Base-by-base conservation (phyloP, 73 alveolate species). In the Paramecium sexaurelia region DNA sequence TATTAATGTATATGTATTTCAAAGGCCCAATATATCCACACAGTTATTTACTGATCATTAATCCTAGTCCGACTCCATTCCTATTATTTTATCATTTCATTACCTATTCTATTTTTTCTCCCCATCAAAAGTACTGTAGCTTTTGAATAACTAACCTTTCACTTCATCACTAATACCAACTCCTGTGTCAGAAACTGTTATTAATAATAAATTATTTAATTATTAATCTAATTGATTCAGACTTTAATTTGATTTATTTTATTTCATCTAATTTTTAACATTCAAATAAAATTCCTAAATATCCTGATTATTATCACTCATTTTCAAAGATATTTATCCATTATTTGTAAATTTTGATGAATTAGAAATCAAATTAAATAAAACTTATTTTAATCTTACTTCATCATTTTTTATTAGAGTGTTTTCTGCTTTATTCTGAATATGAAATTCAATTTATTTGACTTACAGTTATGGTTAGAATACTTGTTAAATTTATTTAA, bases 11-110 rank as follows among this genome's bases (percentile, higher is more conserved):
- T 17, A 78, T 78, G 19, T 78, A 78, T 45, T 78, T n/a, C 19
- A 78, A 26, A 39, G 90, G 90, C 3, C 90, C 90, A 19, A 78
- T 45, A 24, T 40, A 37, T 24, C 90, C 90, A 43, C 90, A 78
- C 27, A 78, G 22, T 26, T 39, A 43, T 45, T 78, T 78, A 17
- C 90, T 29, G 15, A 78, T 78, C 68, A 26, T 78, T 22, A 78
- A 78, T 41, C 90, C 90, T 78, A 78, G 27, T 78, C 90, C 90
- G n/a, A 78, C 90, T 20, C 90, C 90, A 45, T 41, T 22, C 71
- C 87, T 73, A 73, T 61, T 20, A 73, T 73, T 22, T 36, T 20
- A 27, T 11, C n/a, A 73, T 73, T 73, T 33, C 26, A n/a, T 73
- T 73, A 73, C 87, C 71, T 78, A 78, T 78, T 78, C 32, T 24